Evolutionary conservation across 805 yeast genomes (phyloP).

Genomic region (Sungouiella thailandica): DNA sequence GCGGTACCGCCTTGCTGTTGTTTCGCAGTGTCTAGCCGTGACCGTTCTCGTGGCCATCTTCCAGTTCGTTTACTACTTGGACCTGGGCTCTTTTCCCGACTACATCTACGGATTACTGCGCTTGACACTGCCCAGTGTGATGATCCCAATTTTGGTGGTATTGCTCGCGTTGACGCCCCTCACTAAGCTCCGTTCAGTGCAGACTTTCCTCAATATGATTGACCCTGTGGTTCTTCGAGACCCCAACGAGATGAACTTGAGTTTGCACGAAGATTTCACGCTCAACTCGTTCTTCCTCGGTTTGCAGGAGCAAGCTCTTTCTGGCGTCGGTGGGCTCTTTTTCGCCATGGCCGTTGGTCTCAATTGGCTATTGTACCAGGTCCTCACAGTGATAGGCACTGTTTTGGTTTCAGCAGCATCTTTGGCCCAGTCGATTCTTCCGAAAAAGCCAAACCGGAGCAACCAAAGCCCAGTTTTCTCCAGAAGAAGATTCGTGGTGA

Average conservation of each 20-base stretch:
- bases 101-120: conserved; percentile 35
- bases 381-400: conserved; percentile 9
- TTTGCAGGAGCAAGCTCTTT: conserved; percentile 48
- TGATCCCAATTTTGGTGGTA: conserved; percentile 16
- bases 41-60: conserved; percentile 46
- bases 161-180: conserved; percentile 38
- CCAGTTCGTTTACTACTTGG: conserved; percentile 44
- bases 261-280: conserved; percentile 26
- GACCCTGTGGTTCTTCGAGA: conserved; percentile 54
- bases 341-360: conserved; percentile 41
- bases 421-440: background rate
- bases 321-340: conserved; percentile 58
- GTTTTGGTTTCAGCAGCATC: background rate
- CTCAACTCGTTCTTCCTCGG: conserved; percentile 66
- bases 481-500: conserved; percentile 21
- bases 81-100: conserved; percentile 24
- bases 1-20: conserved; percentile 71
- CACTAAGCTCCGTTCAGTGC: conserved; percentile 29
- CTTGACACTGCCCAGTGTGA: conserved; percentile 13
- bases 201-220: conserved; percentile 33
- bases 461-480: background rate
- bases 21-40: conserved; percentile 63
- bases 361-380: conserved; percentile 33
- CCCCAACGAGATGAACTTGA: conserved; percentile 39
- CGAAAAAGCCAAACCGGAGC: background rate